These are phyloP conservation scores for Cyclotella atomus DNA, from an alignment of 108 stramenopile genomes.

Conservation along the genomic window DNA sequence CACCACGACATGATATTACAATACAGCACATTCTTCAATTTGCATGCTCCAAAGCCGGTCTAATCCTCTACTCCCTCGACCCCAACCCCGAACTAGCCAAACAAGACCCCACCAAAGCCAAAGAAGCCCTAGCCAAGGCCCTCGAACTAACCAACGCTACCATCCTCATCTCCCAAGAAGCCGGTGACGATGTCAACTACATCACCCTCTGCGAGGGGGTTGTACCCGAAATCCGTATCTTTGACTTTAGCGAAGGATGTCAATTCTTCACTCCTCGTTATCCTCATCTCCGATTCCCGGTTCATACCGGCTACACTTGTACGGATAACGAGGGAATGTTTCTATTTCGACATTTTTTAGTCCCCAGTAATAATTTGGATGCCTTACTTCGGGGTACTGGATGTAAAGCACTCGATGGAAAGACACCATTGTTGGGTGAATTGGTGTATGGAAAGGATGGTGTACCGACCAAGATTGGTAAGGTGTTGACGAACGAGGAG, in stretches of 20 bases:
- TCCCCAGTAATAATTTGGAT: slow-evolving; percentile 64
- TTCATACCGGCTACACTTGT: slow-evolving; percentile 90
- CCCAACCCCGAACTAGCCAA: slow-evolving; percentile 68
- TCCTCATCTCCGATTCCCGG: slow-evolving; percentile 80
- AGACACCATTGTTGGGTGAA: slow-evolving; percentile 79
- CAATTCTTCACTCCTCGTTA: slow-evolving; percentile 88
- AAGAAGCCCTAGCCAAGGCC: slow-evolving; percentile 69
- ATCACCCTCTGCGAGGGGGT: slow-evolving; percentile 69
- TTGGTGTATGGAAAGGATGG: slow-evolving; percentile 66
- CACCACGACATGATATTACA: too few species aligned
- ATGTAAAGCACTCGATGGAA: slow-evolving; percentile 54
- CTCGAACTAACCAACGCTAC: slow-evolving; percentile 84
- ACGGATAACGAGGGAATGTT: slow-evolving; percentile 82
- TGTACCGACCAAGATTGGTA: slow-evolving; percentile 69
- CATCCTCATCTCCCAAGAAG: slow-evolving; percentile 82
- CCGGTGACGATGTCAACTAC: slow-evolving; percentile 84
- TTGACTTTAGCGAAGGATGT: slow-evolving; percentile 78
- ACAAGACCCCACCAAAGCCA: slow-evolving; percentile 64
- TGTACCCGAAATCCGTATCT: slow-evolving; percentile 81
- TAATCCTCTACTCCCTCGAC: slow-evolving; percentile 81
- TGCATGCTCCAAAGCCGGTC: slow-evolving; percentile 89
- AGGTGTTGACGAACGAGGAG: slow-evolving; percentile 77
- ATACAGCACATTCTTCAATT: slow-evolving; percentile 91
- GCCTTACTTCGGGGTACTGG: slow-evolving; percentile 49
- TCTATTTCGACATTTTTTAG: slow-evolving; percentile 71